Conservation (phyloP, 1,284 basidiomycete species). For the Leccinum solheimii region DNA sequence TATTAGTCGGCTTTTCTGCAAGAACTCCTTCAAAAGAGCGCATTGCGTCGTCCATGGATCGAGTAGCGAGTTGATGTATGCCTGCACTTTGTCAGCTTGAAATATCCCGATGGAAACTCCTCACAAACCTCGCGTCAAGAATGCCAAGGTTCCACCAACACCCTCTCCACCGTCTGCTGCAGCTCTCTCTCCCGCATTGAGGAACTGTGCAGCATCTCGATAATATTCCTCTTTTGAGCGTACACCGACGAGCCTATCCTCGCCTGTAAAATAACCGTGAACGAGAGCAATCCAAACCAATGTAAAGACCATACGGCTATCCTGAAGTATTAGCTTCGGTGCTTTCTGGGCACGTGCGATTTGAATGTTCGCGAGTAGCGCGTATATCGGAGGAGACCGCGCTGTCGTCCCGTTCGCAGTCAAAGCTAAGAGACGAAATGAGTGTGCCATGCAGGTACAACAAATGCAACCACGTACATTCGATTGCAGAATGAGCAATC, state of each 20-base stretch:
- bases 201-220: conserved; percentile 64
- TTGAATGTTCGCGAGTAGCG: conserved; percentile 81
- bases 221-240: conserved; percentile 71
- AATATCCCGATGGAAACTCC: background rate
- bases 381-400: conserved; percentile 66
- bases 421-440: conserved; percentile 45
- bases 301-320: conserved; percentile 60
- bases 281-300: background rate
- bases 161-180: conserved; percentile 53
- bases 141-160: conserved; percentile 53
- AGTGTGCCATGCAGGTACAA: background rate
- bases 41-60: conserved; percentile 77
- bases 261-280: conserved; percentile 46
- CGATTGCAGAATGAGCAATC: conserved; percentile 61
- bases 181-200: conserved; percentile 65
- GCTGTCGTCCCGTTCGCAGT: conserved; percentile 47
- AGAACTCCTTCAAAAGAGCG: conserved; percentile 84
- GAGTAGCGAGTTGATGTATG: conserved; percentile 78
- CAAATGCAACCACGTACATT: conserved; percentile 47
- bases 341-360: conserved; percentile 77
- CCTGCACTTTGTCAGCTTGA: conserved; percentile 44
- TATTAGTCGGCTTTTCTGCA: conserved; percentile 74
- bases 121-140: conserved; percentile 64
- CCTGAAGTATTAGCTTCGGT: conserved; percentile 72
- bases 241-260: conserved; percentile 62